Evolutionary conservation across 306 rosid genomes (phyloP).

Genomic region (Elaeagnus macrophylla): DNA sequence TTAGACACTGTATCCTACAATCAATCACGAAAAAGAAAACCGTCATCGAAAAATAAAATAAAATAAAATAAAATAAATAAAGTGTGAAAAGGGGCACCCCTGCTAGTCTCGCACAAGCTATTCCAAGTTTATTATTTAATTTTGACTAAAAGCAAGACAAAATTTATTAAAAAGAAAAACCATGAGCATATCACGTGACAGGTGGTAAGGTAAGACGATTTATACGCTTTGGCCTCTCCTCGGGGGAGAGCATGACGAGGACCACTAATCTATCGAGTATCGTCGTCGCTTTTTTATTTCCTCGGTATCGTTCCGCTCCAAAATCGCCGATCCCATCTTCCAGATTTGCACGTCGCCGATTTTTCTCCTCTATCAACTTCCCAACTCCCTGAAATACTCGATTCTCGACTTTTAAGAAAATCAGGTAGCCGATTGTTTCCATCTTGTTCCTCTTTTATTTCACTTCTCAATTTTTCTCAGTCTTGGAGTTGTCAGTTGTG

Average conservation of each 20-base stretch:
- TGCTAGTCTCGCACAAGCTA: no score
- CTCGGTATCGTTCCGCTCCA: slow-evolving; percentile 31
- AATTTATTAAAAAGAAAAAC: background rate
- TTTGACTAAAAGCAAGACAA: no score
- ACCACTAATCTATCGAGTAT: slow-evolving; percentile 32
- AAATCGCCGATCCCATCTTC: slow-evolving; percentile 29
- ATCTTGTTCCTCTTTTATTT: background rate
- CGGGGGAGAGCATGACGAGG: slow-evolving; percentile 15
- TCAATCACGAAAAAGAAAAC: no score
- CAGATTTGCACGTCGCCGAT: slow-evolving; percentile 19
- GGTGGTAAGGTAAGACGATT: slow-evolving; percentile 1
- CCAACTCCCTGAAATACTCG: background rate
- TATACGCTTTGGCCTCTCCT: slow-evolving; percentile 9
- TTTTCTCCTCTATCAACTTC: background rate
- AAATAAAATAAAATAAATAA: no score
- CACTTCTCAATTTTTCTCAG: background rate
- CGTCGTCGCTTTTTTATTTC: slow-evolving; percentile 40
- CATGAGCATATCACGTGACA: slow-evolving; percentile 15
- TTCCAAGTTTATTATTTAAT: no score
- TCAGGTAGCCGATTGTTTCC: slow-evolving; percentile 6
- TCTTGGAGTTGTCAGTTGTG: background rate
- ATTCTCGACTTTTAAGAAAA: background rate
- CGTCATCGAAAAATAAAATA: no score
- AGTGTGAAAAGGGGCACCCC: no score
- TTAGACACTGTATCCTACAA: no score